Evolutionary conservation across 768 basidiomycete genomes (phyloP).

Genomic region (Pisolithus tinctorius): DNA sequence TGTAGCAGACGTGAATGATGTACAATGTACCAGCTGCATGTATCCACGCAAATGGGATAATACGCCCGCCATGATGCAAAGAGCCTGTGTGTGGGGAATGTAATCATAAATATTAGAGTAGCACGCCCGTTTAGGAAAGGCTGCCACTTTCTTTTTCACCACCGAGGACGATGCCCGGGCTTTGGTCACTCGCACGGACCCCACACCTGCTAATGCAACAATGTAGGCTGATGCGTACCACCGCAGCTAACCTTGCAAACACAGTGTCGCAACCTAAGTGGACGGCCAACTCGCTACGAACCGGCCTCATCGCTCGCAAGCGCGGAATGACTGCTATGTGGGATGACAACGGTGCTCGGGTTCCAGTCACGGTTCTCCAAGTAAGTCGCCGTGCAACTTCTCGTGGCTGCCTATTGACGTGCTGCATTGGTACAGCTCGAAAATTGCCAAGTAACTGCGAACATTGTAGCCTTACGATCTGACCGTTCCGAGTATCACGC

Average conservation of each 20-base stretch:
- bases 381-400: conserved; percentile 34
- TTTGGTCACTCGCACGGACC: conserved; percentile 40
- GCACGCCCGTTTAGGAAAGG: conserved; percentile 12
- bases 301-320: conserved; percentile 91
- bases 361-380: conserved; percentile 93
- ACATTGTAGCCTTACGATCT: conserved; percentile 55
- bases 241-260: conserved; percentile 28
- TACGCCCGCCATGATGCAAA: no score
- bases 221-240: conserved; percentile 39
- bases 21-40: no score
- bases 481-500: conserved; percentile 77
- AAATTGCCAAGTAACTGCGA: conserved; percentile 85
- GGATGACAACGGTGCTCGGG: conserved; percentile 81
- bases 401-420: conserved; percentile 2
- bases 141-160: conserved; percentile 7
- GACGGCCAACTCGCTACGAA: conserved; percentile 80
- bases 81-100: no score
- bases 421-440: conserved; percentile 49
- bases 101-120: no score
- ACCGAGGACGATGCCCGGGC: conserved; percentile 40
- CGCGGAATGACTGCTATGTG: conserved; percentile 93
- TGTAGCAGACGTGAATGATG: no score
- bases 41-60: no score
- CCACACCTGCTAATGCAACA: conserved; percentile 26
- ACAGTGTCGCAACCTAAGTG: conserved; percentile 47